Conservation (phyloP, 345 rosid genomes). For the Bruguiera parviflora region DNA sequence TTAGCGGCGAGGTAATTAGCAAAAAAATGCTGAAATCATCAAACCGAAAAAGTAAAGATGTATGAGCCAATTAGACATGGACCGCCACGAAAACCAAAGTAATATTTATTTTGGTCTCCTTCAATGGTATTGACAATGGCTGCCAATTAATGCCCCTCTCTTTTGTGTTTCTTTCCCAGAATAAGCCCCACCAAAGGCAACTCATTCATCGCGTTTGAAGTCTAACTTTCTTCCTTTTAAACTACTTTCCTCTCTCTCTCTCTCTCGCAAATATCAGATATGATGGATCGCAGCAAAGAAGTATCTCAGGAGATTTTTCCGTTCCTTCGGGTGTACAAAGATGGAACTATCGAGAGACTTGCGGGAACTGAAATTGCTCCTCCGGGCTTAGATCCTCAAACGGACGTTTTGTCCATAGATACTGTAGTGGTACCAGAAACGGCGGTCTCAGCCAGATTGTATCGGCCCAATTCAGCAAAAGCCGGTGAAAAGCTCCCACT, state of each 20-base stretch:
- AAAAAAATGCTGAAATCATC: no score
- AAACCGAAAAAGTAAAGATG: no score
- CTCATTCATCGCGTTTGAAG: no score
- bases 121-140: no score
- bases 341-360: constrained; percentile 56
- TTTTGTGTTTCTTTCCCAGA: no score
- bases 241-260: background rate
- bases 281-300: constrained; percentile 44
- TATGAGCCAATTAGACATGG: no score
- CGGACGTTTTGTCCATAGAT: constrained; percentile 61
- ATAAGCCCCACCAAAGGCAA: no score
- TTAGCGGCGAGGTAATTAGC: no score
- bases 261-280: background rate
- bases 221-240: no score
- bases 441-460: constrained; percentile 55
- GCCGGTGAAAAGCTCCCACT: constrained; percentile 44
- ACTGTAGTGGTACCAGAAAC: constrained; percentile 45
- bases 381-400: constrained; percentile 57
- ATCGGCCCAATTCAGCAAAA: constrained; percentile 39
- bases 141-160: no score
- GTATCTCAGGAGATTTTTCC: constrained; percentile 52
- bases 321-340: constrained; percentile 49
- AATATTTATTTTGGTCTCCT: no score
- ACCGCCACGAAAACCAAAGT: no score
- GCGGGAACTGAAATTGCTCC: constrained; percentile 47